phyloP scores from a whole-genome alignment of 2,329 filamentous ascomycete species.

The Claviceps arundinis region DNA sequence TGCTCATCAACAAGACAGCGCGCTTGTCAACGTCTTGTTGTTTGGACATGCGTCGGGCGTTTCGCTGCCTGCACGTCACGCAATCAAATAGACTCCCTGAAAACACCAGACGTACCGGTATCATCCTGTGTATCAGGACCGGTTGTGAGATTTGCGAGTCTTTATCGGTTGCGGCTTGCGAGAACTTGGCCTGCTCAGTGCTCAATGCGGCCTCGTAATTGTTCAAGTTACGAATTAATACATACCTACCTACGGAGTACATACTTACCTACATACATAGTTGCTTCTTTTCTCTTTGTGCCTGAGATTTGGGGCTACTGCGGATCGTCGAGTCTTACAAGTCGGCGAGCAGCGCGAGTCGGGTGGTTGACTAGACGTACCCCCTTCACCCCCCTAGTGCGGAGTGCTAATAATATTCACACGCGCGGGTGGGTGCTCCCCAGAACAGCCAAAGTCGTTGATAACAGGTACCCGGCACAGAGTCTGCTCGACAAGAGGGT shows the following conservation, averaged over 20 bases:
- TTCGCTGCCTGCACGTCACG: background rate
- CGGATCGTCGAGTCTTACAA: conserved; percentile 1
- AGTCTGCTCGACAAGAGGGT: conserved; percentile 4
- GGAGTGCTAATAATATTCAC: conserved; percentile 6
- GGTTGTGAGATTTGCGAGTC: background rate
- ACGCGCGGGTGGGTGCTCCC: conserved; percentile 6
- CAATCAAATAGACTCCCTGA: too few species aligned
- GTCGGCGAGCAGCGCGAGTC: conserved; percentile 2
- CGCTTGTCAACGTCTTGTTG: background rate
- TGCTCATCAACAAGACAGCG: background rate
- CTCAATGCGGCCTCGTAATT: too few species aligned
- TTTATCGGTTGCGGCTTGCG: too few species aligned
- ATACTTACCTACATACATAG: too few species aligned
- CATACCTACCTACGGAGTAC: too few species aligned
- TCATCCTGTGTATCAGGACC: too few species aligned
- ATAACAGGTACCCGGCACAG: conserved; percentile 6
- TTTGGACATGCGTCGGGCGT: background rate
- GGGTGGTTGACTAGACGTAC: background rate
- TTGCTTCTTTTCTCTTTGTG: background rate
- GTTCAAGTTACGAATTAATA: too few species aligned
- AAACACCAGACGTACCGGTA: background rate
- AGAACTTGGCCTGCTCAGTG: too few species aligned
- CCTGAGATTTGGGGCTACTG: background rate
- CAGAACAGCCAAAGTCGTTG: conserved; percentile 4
- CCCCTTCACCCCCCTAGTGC: background rate